Conservation (phyloP, 164 flowering plant species). For the Chimonanthus salicifolius region DNA sequence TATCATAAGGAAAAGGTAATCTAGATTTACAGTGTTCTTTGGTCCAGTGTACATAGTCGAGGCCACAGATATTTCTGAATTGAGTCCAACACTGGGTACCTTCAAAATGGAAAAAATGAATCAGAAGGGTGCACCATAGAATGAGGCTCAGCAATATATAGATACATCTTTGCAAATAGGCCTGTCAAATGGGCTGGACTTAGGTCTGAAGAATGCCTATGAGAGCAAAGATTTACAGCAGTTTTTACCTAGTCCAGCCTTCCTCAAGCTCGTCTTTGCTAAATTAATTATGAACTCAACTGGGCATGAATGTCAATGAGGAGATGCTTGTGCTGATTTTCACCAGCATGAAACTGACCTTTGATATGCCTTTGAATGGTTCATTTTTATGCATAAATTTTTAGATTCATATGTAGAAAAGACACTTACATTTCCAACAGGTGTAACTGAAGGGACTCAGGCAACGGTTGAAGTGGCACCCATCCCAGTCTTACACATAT, state of each 20-base stretch:
- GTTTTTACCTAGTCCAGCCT: not conserved
- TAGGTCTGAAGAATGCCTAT: not conserved
- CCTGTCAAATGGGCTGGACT: not conserved
- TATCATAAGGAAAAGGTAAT: not conserved
- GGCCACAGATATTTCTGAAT: constrained; percentile 91
- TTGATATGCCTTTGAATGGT: not conserved
- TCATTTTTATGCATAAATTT: not conserved
- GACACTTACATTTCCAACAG: constrained; percentile 59
- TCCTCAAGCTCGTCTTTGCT: not conserved
- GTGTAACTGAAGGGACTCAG: constrained; percentile 65
- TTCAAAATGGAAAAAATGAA: constrained; percentile 1
- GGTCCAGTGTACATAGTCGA: constrained; percentile 62
- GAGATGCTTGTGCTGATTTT: not conserved
- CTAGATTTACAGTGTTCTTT: constrained; percentile 50
- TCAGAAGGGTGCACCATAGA: not conserved
- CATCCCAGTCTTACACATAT: constrained; percentile 85
- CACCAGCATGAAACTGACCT: not conserved
- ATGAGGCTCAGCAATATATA: constrained; percentile 7
- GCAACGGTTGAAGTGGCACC: constrained; percentile 87
- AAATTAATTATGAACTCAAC: not conserved
- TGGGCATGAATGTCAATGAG: not conserved
- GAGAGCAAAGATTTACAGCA: not conserved
- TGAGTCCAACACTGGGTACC: constrained; percentile 66
- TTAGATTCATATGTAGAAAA: not conserved
- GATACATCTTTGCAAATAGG: no score